Evolutionary conservation across 2,329 filamentous ascomycete genomes (phyloP), one percentile per base, ranked within the genome.

Genomic region (Seiridium unicorne): DNA sequence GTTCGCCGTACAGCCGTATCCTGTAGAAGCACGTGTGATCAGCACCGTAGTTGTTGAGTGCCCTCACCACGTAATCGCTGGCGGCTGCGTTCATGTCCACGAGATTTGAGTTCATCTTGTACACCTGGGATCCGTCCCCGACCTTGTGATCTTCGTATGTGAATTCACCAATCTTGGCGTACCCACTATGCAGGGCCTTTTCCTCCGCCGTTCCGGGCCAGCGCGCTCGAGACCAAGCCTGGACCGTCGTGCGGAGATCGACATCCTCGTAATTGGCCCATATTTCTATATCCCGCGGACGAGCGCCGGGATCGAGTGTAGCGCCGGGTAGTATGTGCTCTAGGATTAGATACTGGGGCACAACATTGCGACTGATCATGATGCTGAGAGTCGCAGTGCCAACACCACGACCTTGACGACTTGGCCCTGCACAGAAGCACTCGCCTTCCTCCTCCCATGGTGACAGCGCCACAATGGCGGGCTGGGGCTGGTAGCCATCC

Each of bases 371-470:
- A 40, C 82, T 79, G 18, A 89, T 80, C 46, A 85, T 74, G 18
- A 96, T 84, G 7, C 84, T 84, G 13, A 98, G 77, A 57, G 63
- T 62, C 56, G 86, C 84, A 2, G 87, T 85, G 44, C 86, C 85
- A 54, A 82, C 80, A 6, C 80, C 79, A 13, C 72, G 69, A 9
- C 74, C 74, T 13, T 76, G 75, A 11, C 72, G 72, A 54, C 80
- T 76, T 0, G 76, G 75, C 3, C 79, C 81, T 4, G 89, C 87
- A 73, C 94, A 98, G 90, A 92, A 98, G 74, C 92, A 96, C 63
- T 98, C 91, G 26, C 90, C 91, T 40, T 89, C 83, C 54, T 96
- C 91, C 8, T 87, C 79, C 92, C 93, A 97, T 3, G 79, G 76
- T 1, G 75, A 71, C 2, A 97, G 79, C 1, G 90, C 92, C 0